Base-by-base conservation (phyloP, 2,329 filamentous ascomycete genomes). In the Fusarium metavorans region DNA sequence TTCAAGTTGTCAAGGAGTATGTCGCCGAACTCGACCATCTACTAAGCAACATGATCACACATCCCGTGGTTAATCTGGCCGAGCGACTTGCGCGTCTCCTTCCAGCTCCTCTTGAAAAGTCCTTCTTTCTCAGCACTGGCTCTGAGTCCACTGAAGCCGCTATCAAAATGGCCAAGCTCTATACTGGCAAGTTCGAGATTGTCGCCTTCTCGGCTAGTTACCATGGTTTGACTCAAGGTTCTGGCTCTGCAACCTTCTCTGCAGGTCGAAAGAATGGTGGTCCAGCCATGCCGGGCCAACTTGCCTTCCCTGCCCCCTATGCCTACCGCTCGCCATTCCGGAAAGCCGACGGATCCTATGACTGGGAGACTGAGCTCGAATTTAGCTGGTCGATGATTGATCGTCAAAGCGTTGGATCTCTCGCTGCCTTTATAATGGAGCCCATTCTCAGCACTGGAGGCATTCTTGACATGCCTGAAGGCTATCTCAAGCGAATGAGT, bases 291-390 rank as follows among this genome's bases (percentile, higher is more conserved):
- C 89, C 89, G 1, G 91, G 91, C 0, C 87, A 88, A 66, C 83
- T 91, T 5, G 85, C 85, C 1, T 85, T 93, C 39, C 91, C 91
- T 0, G 85, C 88, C 0, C 91, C 91, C 0, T 88, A 92, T 73
- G 84, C 87, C 0, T 92, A 92, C 77, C 87, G 90, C 5, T 92
- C 90, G 0, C 84, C 87, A 0, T 93, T 93, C 79, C 86, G 88
- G 11, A 86, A 87, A 39, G 25, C 86, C 0, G 90, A 92, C 71
- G 90, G 90, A 1, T 86, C 85, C 0, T 90, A 93, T 71, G 91
- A 93, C 77, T 93, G 91, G 91, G 84, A 90, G 73, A 87, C 88
- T 0, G 91, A 93, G 78, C 81, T 93, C 16, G 86, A 90, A 13
- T 92, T 88, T 74, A 90, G 89, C 20, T 92, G 88, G 84, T 82